A percentile compares a stretch with the other conserved stretches of the same genome.
Conservation (phyloP, 305 asterid genomes). For the Salvia sclarea region DNA sequence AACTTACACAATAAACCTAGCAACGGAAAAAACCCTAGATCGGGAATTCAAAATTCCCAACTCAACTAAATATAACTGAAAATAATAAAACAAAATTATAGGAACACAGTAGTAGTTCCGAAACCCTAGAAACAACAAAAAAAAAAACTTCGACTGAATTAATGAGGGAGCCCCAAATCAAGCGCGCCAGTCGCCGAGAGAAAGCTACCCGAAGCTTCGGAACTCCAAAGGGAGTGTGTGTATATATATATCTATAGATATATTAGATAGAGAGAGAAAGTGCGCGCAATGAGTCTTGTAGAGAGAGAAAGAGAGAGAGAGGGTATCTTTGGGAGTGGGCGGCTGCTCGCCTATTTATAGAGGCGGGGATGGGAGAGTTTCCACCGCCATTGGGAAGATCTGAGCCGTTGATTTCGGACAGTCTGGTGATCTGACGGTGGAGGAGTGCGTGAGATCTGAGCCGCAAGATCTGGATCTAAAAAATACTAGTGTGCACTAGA, state of each 20-base stretch:
- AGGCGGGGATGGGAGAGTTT: too few relatives aligned
- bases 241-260: background rate
- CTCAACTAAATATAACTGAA: conserved; percentile 11
- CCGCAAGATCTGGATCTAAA: conserved; percentile 43
- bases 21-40: conserved; percentile 44
- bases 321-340: background rate
- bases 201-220: conserved; percentile 39
- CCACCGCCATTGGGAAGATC: conserved; percentile 34
- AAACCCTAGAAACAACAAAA: conserved; percentile 37
- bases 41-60: conserved; percentile 24
- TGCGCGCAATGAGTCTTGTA: background rate
- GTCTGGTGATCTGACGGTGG: conserved; percentile 35
- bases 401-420: conserved; percentile 29
- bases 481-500: background rate
- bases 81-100: background rate
- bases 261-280: conserved; percentile 9
- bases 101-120: background rate
- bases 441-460: conserved; percentile 20
- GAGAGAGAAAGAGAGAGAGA: conserved; percentile 21
- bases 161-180: conserved; percentile 25
- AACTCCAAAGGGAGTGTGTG: conserved; percentile 28
- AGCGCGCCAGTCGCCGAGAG: conserved; percentile 22
- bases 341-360: conserved; percentile 32
- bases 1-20: conserved; percentile 8
- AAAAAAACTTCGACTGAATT: conserved; percentile 23